Evolutionary conservation across 257 asterid genomes (phyloP).

Genomic region (Forsythia suspensa): DNA sequence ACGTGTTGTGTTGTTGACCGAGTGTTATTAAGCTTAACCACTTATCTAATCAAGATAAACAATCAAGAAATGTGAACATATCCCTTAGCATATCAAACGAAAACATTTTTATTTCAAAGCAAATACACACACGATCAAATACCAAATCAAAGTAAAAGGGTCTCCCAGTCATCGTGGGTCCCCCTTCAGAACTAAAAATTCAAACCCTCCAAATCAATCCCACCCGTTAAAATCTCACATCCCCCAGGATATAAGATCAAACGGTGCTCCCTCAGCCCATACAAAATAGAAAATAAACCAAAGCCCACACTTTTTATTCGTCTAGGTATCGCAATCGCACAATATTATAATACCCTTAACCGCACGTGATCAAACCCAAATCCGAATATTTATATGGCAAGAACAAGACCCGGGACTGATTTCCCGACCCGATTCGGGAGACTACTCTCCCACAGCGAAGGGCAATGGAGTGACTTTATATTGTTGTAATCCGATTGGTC

Average conservation of each 20-base stretch:
- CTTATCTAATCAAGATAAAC: not conserved
- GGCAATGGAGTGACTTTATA: constrained; percentile 1
- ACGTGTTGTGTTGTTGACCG: too few species aligned
- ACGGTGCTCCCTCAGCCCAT: constrained; percentile 43
- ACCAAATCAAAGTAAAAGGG: constrained; percentile 13
- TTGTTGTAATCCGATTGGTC: constrained; percentile 31
- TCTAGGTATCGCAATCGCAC: not conserved
- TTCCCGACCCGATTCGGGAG: not conserved
- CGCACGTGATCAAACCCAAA: not conserved
- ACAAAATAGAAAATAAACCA: not conserved
- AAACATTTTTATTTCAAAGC: constrained; percentile 29
- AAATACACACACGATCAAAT: constrained; percentile 14
- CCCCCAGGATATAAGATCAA: constrained; percentile 34
- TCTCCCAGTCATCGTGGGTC: constrained; percentile 36
- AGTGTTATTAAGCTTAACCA: too few species aligned
- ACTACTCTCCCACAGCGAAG: constrained; percentile 3
- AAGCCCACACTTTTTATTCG: not conserved
- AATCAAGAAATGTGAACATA: not conserved
- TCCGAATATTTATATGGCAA: not conserved
- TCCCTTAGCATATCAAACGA: constrained; percentile 16
- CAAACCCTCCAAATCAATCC: constrained; percentile 18
- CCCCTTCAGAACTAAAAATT: constrained; percentile 15
- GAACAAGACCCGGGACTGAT: constrained; percentile 6
- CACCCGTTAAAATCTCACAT: constrained; percentile 33
- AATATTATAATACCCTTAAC: not conserved